Percentiles rank a stretch among this genome's conserved stretches.
These are phyloP conservation scores for Didymellaceae sp. DNA, from an alignment of 2,329 filamentous ascomycete genomes.

Conservation along the genomic window DNA sequence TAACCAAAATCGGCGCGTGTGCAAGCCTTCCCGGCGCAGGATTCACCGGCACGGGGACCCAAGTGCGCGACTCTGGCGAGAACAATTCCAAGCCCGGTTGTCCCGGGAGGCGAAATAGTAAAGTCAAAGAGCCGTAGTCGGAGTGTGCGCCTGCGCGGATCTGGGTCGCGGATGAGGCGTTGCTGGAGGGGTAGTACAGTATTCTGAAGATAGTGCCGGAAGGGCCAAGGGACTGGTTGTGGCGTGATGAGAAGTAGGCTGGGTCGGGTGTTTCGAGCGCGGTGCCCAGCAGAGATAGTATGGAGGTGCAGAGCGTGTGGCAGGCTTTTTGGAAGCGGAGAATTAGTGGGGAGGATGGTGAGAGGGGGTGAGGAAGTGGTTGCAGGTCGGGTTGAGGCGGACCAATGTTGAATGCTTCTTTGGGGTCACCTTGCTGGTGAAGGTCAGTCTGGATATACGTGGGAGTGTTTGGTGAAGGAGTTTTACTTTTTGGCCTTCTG, in stretches of 20 bases:
- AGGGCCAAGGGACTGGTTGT: slow-evolving; percentile 59
- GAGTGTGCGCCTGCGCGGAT: slow-evolving; percentile 91
- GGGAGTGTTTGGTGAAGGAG: not conserved
- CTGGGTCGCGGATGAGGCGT: no score
- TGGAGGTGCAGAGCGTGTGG: slow-evolving; percentile 71
- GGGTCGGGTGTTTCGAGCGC: slow-evolving; percentile 66
- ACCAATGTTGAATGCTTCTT: slow-evolving; percentile 89
- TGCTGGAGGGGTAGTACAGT: slow-evolving; percentile 58
- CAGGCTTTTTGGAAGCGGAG: slow-evolving; percentile 73
- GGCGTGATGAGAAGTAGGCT: slow-evolving; percentile 68
- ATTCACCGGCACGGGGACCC: slow-evolving; percentile 54
- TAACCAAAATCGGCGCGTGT: slow-evolving; percentile 57
- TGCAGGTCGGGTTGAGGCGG: slow-evolving; percentile 73
- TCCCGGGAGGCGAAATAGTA: slow-evolving; percentile 82
- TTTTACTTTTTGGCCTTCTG: slow-evolving; percentile 75
- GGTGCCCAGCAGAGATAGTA: slow-evolving; percentile 78
- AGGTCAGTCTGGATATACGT: slow-evolving; percentile 44
- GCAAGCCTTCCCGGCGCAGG: slow-evolving; percentile 66
- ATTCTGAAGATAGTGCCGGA: slow-evolving; percentile 60
- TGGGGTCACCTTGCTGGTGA: slow-evolving; percentile 73
- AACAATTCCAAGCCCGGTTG: slow-evolving; percentile 88
- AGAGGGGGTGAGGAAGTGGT: slow-evolving; percentile 72
- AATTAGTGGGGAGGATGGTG: slow-evolving; percentile 66
- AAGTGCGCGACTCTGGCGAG: slow-evolving; percentile 57
- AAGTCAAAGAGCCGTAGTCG: slow-evolving; percentile 75